Conservation (phyloP, 2,329 filamentous ascomycete genomes). For the Alternaria dauci region DNA sequence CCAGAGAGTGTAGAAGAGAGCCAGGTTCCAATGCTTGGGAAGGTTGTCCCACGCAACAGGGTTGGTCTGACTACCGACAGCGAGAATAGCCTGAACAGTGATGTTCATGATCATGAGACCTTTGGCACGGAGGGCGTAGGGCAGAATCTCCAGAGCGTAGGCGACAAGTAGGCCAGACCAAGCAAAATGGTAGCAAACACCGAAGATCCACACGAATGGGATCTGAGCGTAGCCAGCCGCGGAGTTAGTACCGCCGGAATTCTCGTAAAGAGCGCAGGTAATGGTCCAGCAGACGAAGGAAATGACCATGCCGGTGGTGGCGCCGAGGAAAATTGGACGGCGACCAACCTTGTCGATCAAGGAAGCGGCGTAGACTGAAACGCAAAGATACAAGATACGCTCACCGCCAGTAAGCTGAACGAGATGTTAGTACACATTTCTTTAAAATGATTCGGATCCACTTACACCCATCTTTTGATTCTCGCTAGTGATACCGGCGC, state of each 20-base stretch:
- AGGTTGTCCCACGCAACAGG: constrained; percentile 69
- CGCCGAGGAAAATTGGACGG: constrained; percentile 63
- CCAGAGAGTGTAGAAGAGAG: constrained; percentile 72
- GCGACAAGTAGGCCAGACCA: constrained; percentile 67
- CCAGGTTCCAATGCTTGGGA: constrained; percentile 67
- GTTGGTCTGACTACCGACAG: constrained; percentile 68
- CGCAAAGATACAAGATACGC: constrained; percentile 65
- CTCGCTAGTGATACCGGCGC: constrained; percentile 65
- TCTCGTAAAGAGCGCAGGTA: constrained; percentile 37
- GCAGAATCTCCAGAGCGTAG: constrained; percentile 61
- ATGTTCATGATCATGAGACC: constrained; percentile 67
- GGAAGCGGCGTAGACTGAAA: constrained; percentile 65
- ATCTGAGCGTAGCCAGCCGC: constrained; percentile 57
- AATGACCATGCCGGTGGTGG: constrained; percentile 48
- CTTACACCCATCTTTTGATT: constrained; percentile 53
- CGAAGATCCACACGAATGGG: constrained; percentile 61
- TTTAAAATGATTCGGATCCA: not conserved
- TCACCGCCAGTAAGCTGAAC: constrained; percentile 56
- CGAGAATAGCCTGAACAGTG: constrained; percentile 69
- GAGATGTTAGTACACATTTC: constrained; percentile 8
- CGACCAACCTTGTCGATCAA: constrained; percentile 65
- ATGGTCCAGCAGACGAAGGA: constrained; percentile 52
- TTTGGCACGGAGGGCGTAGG: constrained; percentile 60
- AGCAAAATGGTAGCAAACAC: constrained; percentile 63
- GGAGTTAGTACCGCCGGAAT: constrained; percentile 43